Base-by-base conservation (phyloP, 306 rosid genomes). In the Astragalus membranaceus region DNA sequence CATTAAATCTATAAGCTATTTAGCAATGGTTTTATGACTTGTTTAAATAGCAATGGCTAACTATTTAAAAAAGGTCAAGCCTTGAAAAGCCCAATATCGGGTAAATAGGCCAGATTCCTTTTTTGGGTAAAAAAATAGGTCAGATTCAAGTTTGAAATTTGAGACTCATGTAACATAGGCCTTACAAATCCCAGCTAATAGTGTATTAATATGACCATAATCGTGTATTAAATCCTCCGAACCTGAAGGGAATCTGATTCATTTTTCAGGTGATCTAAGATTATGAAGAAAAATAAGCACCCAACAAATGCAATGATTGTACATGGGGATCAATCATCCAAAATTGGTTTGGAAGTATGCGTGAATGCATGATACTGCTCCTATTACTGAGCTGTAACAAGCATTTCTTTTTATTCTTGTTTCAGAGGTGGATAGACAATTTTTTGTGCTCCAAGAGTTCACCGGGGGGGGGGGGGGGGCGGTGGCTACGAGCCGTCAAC, bases 211-310 rank as follows among this genome's bases (percentile, higher is more conserved):
- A 48, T 36, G 11, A 13, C 59, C 5, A 55, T 13, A 29, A 46
- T 37, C 56, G 13, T 49, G 32, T 61, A 26, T 39, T 12, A 43
- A 67, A 11, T 32, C 59, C 29, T 59, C 54, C 23, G 26, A 55
- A 62, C 56, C 67, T 73, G 76, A 78, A 53, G 49, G 29, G 61
- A 44, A 39, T 64, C 55, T 78, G 50, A 20, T 54, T 55, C 55
- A 65, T 64, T 82, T 74, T 69, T 10, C 86, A 82, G 89, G 81
- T 72, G 73, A 81, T 59, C 32, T 68, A 47, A 52, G 42, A 30
- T 56, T 26, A 20, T 69, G 62, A 70, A 62, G 56, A 37, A 60
- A 74, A 56, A 15, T 20, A 57, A 12, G 71, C 59, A 61, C 78
- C 72, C 54, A 35, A 47, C 9, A 42, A 51, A 36, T 43, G 26